Conservation (phyloP, 2,329 filamentous ascomycete species). For the Xylariaceae sp. region DNA sequence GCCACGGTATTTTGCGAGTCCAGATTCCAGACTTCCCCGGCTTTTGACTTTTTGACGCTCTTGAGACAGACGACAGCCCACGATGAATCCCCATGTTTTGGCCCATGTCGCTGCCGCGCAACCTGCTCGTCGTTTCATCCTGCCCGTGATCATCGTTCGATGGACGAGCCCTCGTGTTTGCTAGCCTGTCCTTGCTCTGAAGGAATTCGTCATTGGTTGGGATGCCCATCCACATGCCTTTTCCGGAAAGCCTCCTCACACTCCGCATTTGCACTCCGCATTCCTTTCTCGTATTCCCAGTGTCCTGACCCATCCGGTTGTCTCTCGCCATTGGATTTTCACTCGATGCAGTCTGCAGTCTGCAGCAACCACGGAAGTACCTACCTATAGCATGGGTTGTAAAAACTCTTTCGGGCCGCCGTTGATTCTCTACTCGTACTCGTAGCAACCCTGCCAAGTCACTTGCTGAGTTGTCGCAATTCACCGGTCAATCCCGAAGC, state of each 20-base stretch:
- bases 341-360: too few relatives aligned
- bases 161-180: conserved; percentile 5
- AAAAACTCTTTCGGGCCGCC: neutral
- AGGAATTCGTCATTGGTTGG: conserved; percentile 20
- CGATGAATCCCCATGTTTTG: neutral
- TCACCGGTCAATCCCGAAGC: neutral
- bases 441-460: neutral
- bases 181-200: conserved; percentile 4
- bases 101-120: neutral
- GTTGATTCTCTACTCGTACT: neutral
- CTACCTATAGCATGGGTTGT: neutral
- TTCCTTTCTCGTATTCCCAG: conserved; percentile 19
- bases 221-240: conserved; percentile 23
- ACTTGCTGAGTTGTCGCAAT: neutral
- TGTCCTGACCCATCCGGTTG: neutral
- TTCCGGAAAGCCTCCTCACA: conserved; percentile 22
- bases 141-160: neutral
- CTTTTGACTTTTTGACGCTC: neutral
- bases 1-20: neutral
- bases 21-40: neutral
- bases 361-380: neutral
- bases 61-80: neutral
- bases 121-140: conserved; percentile 11
- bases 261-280: conserved; percentile 15
- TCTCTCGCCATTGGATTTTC: neutral